Evolutionary conservation across 2,329 filamentous ascomycete genomes (phyloP).

Genomic region (Cytospora leucostoma): DNA sequence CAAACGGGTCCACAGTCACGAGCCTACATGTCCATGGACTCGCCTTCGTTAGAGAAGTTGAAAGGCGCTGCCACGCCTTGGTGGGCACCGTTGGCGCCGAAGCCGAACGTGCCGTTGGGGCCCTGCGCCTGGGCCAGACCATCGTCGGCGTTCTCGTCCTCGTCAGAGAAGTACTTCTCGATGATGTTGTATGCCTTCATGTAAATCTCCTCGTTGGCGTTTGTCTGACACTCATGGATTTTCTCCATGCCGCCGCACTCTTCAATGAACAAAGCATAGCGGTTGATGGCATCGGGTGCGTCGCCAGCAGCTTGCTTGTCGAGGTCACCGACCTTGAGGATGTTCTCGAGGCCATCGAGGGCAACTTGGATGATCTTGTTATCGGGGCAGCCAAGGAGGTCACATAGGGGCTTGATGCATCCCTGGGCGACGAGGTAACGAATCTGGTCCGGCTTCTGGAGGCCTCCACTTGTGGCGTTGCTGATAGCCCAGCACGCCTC

Average conservation of each 20-base stretch:
- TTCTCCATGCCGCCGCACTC: constrained; percentile 99
- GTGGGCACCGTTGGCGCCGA: constrained; percentile 67
- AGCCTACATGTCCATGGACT: constrained; percentile 66
- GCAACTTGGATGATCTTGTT: constrained; percentile 99
- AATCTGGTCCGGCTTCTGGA: constrained; percentile 99
- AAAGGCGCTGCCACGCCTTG: constrained; percentile 68
- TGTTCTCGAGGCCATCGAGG: constrained; percentile 96
- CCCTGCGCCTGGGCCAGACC: constrained; percentile 70
- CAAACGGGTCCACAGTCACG: constrained; percentile 3
- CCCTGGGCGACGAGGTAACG: constrained; percentile 90
- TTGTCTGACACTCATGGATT: constrained; percentile 99
- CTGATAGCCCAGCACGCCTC: constrained; percentile 99
- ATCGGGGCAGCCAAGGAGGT: constrained; percentile 92
- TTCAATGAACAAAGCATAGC: constrained; percentile 96
- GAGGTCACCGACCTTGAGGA: constrained; percentile 98
- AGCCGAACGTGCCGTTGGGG: constrained; percentile 74
- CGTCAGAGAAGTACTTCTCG: constrained; percentile 99
- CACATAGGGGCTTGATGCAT: constrained; percentile 96
- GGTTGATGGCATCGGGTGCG: constrained; percentile 81
- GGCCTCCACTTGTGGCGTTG: constrained; percentile 93
- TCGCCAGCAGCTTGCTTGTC: constrained; percentile 88
- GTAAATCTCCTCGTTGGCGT: constrained; percentile 99
- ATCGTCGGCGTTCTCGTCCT: constrained; percentile 91
- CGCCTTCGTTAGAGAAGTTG: constrained; percentile 80
- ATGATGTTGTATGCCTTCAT: constrained; percentile 99